Evolutionary conservation across 2,329 filamentous ascomycete species (phyloP).

Genomic region (Colletotrichum plurivorum): DNA sequence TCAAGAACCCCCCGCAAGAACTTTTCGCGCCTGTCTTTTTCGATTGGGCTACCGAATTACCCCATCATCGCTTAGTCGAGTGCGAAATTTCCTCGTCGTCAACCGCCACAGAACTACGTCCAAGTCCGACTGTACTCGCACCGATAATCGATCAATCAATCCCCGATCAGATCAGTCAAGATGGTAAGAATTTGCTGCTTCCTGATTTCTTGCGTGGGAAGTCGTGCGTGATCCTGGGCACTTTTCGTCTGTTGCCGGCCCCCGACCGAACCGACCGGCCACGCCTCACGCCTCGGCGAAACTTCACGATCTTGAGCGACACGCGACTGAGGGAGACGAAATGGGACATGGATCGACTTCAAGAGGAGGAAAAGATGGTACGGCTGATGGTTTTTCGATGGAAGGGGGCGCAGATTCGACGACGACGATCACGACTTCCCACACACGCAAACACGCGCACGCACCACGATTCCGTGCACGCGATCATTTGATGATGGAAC

Average conservation of each 20-base stretch:
- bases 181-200: constrained; percentile 70
- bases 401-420: constrained; percentile 17
- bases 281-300: constrained; percentile 36
- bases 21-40: constrained; percentile 40
- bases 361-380: constrained; percentile 38
- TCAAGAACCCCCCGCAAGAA: constrained; percentile 51
- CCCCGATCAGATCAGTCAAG: constrained; percentile 69
- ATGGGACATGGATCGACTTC: not conserved
- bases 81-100: constrained; percentile 62
- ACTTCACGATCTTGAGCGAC: constrained; percentile 38
- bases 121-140: constrained; percentile 64
- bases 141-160: constrained; percentile 55
- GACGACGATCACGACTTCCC: not conserved
- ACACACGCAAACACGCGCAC: not conserved
- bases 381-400: constrained; percentile 27
- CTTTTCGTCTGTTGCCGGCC: not conserved
- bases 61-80: constrained; percentile 60
- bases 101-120: constrained; percentile 63
- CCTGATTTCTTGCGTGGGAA: constrained; percentile 40
- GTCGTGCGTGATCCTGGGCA: constrained; percentile 29
- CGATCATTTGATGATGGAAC: constrained; percentile 38
- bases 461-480: constrained; percentile 28
- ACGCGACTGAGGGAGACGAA: constrained; percentile 29
- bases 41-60: constrained; percentile 56
- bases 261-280: constrained; percentile 34